phyloP scores from a whole-genome alignment of 345 rosid genomes.

The Syzygium jambos region DNA sequence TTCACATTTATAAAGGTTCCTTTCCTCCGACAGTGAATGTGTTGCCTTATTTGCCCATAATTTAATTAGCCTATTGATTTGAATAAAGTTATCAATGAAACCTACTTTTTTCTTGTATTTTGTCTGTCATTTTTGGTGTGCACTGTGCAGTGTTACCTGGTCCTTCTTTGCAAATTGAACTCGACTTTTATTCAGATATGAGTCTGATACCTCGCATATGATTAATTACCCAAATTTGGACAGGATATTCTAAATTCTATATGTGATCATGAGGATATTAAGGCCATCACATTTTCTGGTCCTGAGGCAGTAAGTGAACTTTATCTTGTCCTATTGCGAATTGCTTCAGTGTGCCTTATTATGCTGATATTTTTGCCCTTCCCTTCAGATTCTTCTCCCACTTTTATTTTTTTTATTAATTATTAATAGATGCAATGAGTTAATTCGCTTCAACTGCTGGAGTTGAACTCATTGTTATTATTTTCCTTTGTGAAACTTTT shows the following conservation, averaged over 20 bases:
- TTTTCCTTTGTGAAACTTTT: not conserved
- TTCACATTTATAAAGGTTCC: not conserved
- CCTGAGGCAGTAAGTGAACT: constrained; percentile 61
- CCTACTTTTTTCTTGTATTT: not conserved
- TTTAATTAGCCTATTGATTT: not conserved
- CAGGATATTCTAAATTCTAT: constrained; percentile 85
- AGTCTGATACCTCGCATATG: not conserved
- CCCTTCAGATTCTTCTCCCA: not conserved
- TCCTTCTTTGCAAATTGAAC: not conserved
- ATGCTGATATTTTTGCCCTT: not conserved
- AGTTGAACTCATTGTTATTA: not conserved
- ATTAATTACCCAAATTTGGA: not conserved
- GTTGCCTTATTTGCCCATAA: not conserved
- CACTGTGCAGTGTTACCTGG: not conserved
- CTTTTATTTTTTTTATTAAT: not conserved
- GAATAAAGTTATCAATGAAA: not conserved
- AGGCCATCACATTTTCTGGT: constrained; percentile 85
- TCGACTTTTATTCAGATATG: not conserved
- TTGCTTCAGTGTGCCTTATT: not conserved
- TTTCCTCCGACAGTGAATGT: not conserved
- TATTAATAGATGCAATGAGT: not conserved
- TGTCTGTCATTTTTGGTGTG: not conserved
- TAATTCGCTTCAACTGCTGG: not conserved
- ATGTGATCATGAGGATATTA: constrained; percentile 74
- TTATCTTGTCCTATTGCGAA: not conserved